These are phyloP conservation scores for Ailanthus altissimus DNA, from an alignment of 345 rosid species.

Conservation along the genomic window DNA sequence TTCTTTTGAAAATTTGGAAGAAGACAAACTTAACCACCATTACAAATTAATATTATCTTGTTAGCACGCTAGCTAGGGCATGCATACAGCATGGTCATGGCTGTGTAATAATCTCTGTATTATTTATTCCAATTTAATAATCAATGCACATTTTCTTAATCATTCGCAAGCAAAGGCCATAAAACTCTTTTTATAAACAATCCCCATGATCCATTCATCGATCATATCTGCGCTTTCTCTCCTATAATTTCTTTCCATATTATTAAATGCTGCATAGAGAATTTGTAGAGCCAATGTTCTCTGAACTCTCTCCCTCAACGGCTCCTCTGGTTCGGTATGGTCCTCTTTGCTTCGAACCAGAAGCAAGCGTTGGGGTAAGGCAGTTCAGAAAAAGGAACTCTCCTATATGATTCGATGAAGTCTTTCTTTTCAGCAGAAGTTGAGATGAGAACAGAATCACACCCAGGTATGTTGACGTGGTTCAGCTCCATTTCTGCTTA, in stretches of 20 bases:
- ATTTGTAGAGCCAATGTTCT: slow-evolving; percentile 26
- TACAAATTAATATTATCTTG: background rate
- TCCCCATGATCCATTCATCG: too few relatives aligned
- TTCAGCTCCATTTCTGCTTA: too few relatives aligned
- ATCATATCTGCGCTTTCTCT: background rate
- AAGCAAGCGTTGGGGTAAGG: slow-evolving; percentile 21
- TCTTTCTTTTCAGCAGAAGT: background rate
- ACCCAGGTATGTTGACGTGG: background rate
- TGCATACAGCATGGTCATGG: background rate
- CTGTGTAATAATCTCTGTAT: slow-evolving; percentile 11
- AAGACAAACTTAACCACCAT: background rate
- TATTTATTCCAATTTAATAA: background rate
- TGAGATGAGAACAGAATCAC: too few relatives aligned
- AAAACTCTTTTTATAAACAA: background rate
- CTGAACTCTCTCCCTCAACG: slow-evolving; percentile 49
- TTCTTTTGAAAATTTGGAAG: background rate
- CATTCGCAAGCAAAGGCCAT: too few relatives aligned
- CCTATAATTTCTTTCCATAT: background rate
- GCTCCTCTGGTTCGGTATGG: slow-evolving; percentile 20
- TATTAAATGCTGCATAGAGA: background rate
- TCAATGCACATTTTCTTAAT: background rate
- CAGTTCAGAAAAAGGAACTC: slow-evolving; percentile 24
- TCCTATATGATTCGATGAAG: background rate
- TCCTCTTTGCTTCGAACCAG: background rate
- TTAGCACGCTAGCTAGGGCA: background rate